Percentiles rank a stretch among this genome's conserved stretches.
Conservation (phyloP, 257 asterid species). For the Henckelia pumila region DNA sequence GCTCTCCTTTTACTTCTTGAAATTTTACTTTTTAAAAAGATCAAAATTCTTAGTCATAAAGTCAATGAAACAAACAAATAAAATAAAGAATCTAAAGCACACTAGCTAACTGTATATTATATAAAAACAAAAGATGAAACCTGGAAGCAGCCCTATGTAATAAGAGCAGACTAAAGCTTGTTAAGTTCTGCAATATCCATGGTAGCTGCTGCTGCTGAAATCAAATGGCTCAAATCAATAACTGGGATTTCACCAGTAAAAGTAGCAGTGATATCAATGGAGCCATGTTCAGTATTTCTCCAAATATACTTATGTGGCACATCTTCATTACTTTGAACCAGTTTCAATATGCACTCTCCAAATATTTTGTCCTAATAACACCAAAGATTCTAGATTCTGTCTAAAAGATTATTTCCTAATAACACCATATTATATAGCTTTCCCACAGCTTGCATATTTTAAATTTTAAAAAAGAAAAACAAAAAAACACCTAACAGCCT, state of each 20-base stretch:
- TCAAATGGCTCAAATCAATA: constrained; percentile 36
- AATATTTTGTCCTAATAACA: too few relatives aligned
- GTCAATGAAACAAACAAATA: neutral
- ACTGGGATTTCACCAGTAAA: constrained; percentile 37
- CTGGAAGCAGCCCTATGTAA: constrained; percentile 68
- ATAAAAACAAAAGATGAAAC: constrained; percentile 25
- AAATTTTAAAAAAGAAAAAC: too few relatives aligned
- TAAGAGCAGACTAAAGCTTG: constrained; percentile 51
- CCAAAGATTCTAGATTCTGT: too few relatives aligned
- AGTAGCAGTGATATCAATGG: constrained; percentile 28
- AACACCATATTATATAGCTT: too few relatives aligned
- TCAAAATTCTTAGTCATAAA: too few relatives aligned
- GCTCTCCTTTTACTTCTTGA: neutral
- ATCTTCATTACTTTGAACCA: constrained; percentile 35
- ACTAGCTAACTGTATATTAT: too few relatives aligned
- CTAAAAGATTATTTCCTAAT: too few relatives aligned
- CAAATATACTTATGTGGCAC: constrained; percentile 44
- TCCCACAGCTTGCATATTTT: too few relatives aligned
- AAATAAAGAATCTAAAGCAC: neutral
- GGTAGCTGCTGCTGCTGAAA: constrained; percentile 23
- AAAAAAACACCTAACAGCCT: too few relatives aligned
- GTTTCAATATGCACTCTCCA: too few relatives aligned
- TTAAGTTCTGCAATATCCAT: constrained; percentile 36
- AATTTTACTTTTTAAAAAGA: neutral
- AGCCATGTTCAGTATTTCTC: constrained; percentile 30